Base-by-base conservation (phyloP, 2,329 filamentous ascomycete genomes). In the Colletotrichum caudatum region DNA sequence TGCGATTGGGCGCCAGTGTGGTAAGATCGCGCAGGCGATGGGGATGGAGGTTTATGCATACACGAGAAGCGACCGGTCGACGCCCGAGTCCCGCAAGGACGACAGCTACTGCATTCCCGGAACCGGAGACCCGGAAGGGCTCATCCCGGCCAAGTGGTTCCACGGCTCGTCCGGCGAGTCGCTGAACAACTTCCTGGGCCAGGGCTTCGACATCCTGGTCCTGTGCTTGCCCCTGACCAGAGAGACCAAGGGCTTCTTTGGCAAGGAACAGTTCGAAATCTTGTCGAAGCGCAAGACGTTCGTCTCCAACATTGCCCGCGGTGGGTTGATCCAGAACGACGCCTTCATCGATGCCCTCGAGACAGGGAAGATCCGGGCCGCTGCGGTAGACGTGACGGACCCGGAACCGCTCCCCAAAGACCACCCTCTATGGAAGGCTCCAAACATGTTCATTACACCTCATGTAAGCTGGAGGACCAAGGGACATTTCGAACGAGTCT, bases 351-450 rank as follows among this genome's bases (percentile, higher is more conserved):
- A 82, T 3, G 89, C 90, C 0, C 79, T 94, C 9, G 76, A 81
- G 35, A 69, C 75, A 5, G 80, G 77, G 18, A 76, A 77, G 64
- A 78, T 82, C 53, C 58, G 82, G 20, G 92, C 91, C 14, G 92
- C 92, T 0, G 91, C 91, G 3, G 78, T 94, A 37, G 92, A 93
- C 78, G 92, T 94, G 0, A 90, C 91, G 1, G 91, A 94, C 73
- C 92, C 91, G 0, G 92, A 94, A 78, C 92, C 92, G 0, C 77
- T 94, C 72, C 91, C 91, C 0, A 76, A 81, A 16, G 88, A 90
- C 33, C 87, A 91, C 77, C 85, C 88, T 71, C 80, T 94, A 35
- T 93, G 92, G 90, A 86, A 84, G 59, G 83, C 89, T 54, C 85
- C 87, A 3, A 93, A 93, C 78, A 83, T 90, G 20, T 85, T 90